Evolutionary conservation across 148 eudicot species (phyloP), one percentile per base, ranked within the genome.

Genomic region (Linanthus parryae): DNA sequence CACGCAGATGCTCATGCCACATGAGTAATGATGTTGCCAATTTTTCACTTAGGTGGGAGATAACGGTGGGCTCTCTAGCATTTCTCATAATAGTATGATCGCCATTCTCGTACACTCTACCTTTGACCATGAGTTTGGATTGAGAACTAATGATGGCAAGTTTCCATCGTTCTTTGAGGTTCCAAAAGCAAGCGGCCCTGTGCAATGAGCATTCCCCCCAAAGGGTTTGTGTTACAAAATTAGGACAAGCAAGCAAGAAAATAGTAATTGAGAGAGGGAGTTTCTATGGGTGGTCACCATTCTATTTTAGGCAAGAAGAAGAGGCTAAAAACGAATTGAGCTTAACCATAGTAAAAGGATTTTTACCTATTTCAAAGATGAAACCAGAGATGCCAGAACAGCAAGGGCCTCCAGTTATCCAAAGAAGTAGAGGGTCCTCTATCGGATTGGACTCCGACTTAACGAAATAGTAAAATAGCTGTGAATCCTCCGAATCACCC

Each of bases 341-440:
- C n/a, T n/a, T n/a, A n/a, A n/a, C n/a, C n/a, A n/a, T n/a, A n/a
- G n/a, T n/a, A n/a, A n/a, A n/a, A n/a, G n/a, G n/a, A n/a, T n/a
- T n/a, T n/a, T n/a, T n/a, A n/a, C n/a, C n/a, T n/a, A n/a, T n/a
- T n/a, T n/a, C n/a, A n/a, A n/a, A n/a, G 27, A 37, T 6, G 14
- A 16, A 31, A 14, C 1, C 12, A 6, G 13, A 29, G 46, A 65
- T 37, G 25, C 63, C 45, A 24, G 84, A 71, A 29, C 80, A 79
- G 33, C 70, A 63, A 12, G 84, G 84, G 23, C 84, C 84, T 42
- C 84, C 84, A 1, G 74, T 56, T 1, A 74, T 20, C 84, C 84
- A 74, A 39, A 79, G 45, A 7, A 79, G 1, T 2, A 75, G 31
- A 24, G 84, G 84, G 22, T 65, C 80, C 25, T 57, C 33, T 41